These are phyloP conservation scores for Microbotryum scabiosae DNA, from an alignment of 1,284 basidiomycete species.

Conservation along the genomic window DNA sequence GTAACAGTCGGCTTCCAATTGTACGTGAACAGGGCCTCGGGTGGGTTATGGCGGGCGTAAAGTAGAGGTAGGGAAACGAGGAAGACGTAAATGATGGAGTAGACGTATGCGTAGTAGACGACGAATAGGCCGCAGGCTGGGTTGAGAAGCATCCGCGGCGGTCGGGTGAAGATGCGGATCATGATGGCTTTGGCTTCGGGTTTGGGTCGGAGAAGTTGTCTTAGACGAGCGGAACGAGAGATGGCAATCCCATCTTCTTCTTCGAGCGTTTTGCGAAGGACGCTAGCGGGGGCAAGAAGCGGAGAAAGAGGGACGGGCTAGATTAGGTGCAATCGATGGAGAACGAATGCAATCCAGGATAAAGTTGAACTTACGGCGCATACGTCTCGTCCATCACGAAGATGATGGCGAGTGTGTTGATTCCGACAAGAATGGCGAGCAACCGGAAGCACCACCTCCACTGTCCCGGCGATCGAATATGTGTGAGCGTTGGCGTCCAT, in stretches of 20 bases:
- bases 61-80: constrained; percentile 43
- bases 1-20: constrained; percentile 40
- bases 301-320: neutral
- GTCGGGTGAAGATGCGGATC: constrained; percentile 33
- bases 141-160: constrained; percentile 40
- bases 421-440: constrained; percentile 37
- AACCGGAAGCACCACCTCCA: constrained; percentile 40
- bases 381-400: constrained; percentile 39
- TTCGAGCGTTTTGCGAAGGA: neutral
- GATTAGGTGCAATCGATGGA: neutral
- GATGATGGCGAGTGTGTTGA: constrained; percentile 37
- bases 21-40: constrained; percentile 41
- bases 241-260: too few relatives aligned
- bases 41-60: constrained; percentile 39
- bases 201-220: neutral
- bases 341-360: neutral
- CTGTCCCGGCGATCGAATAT: constrained; percentile 20
- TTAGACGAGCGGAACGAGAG: too few relatives aligned
- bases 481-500: too few relatives aligned
- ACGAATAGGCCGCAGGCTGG: constrained; percentile 42
- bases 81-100: constrained; percentile 42
- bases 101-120: constrained; percentile 44
- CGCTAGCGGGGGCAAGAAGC: neutral
- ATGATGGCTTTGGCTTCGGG: constrained; percentile 1
- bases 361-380: constrained; percentile 35